Evolutionary conservation across 2,329 filamentous ascomycete species (phyloP).

Genomic region (Colletotrichum nymphaeae): DNA sequence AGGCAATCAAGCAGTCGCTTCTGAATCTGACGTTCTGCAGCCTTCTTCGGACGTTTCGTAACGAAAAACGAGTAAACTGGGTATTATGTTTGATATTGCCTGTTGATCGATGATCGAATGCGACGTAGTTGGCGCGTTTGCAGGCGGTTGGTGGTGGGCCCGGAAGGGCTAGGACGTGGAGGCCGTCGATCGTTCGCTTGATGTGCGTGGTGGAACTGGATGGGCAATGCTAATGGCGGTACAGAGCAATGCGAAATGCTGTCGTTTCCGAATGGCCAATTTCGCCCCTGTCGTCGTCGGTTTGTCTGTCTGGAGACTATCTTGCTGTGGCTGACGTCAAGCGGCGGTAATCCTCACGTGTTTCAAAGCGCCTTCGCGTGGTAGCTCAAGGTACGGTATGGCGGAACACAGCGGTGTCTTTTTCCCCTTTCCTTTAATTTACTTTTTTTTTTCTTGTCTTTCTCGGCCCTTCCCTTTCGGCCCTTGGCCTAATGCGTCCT

Average conservation of each 20-base stretch:
- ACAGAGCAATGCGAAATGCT: slow-evolving; percentile 7
- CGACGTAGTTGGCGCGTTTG: slow-evolving; percentile 20
- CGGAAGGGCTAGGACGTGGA: background rate
- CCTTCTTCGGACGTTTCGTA: slow-evolving; percentile 18
- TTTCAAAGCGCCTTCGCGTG: slow-evolving; percentile 27
- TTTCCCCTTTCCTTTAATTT: slow-evolving; percentile 1
- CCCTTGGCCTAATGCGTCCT: slow-evolving; percentile 17
- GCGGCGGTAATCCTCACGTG: slow-evolving; percentile 15
- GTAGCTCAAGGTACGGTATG: slow-evolving; percentile 2
- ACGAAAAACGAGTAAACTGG: slow-evolving; percentile 19
- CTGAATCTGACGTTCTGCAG: background rate
- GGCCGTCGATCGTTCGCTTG: slow-evolving; percentile 5
- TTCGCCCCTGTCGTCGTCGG: background rate
- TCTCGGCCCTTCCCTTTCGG: slow-evolving; percentile 19
- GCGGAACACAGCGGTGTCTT: background rate
- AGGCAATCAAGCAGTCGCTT: background rate
- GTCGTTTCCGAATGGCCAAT: slow-evolving; percentile 5
- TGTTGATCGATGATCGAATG: slow-evolving; percentile 26
- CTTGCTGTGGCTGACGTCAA: slow-evolving; percentile 25
- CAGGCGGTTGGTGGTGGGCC: background rate
- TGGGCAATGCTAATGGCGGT: slow-evolving; percentile 4
- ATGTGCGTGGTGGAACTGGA: background rate
- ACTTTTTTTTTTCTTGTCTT: background rate
- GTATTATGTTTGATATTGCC: slow-evolving; percentile 18
- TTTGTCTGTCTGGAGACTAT: background rate